Evolutionary conservation across 2,329 filamentous ascomycete species (phyloP), one percentile per base, ranked within the genome.

Genomic region (Aureobasidium sp.): DNA sequence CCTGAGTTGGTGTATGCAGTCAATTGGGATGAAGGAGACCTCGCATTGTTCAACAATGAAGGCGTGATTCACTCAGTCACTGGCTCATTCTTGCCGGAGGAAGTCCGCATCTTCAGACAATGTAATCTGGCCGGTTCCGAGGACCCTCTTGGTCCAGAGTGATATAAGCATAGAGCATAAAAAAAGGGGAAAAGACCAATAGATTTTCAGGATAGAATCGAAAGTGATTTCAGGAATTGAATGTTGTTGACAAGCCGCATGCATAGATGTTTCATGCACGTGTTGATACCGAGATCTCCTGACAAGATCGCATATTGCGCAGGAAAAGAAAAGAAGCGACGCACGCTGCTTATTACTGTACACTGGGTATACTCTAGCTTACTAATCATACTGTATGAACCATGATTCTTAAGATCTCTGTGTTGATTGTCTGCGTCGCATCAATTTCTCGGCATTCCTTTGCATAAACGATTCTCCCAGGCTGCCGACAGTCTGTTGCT

Each of bases 41-140:
- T 90, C 62, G 89, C 90, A 0, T 76, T 92, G 29, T 92, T 92
- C 74, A 87, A 92, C 72, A 92, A 92, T 70, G 83, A 87, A 11
- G 89, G 88, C 1, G 79, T 90, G 17, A 71, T 91, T 62, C 89
- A 93, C 72, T 87, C 83, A 3, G 89, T 92, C 1, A 88, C 90
- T 0, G 89, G 88, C 1, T 86, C 86, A 1, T 91, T 92, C 73
- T 80, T 81, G 8, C 82, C 86, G 53, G 82, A 88, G n/a, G 88
- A 91, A 76, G 84, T 91, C 36, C 76, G 89, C 48, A 72, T 92
- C 64, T 91, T 92, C 70, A 77, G 88, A 65, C 89, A 92, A 77
- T 92, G 89, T 74, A 91, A 92, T 71, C 79, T 91, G 72, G 88
- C 88, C n/a, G 85, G 82, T 3, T 87, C 82, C 63, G 74, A 80